Evolutionary conservation across 1,139 yeast species (phyloP), one percentile per base, ranked within the genome.

Genomic region (Diutina catenulata): DNA sequence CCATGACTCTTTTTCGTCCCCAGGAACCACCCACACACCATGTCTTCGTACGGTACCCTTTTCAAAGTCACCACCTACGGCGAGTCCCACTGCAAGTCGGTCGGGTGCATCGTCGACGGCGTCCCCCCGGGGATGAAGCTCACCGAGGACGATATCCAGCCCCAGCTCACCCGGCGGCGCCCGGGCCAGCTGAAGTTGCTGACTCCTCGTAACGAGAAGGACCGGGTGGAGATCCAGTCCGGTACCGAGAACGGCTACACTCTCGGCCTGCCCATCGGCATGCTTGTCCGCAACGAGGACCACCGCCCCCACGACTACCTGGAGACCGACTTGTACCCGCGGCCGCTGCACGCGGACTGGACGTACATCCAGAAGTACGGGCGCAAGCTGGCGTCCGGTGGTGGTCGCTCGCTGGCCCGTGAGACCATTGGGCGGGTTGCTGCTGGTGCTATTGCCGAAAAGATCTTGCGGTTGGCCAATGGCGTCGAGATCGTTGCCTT

Each of bases 361-460:
- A 91, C 98, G 19, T 91, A 91, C 61, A 70, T 84, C 52, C 70
- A 74, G 47, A 91, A 91, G 61, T 91, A 91, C 62, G 95, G 96
- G 28, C 70, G 76, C 51, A 88, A 91, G 63, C 93, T 96, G 9
- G 74, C 94, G 6, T 80, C 94, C 36, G 98, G 98, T 39, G 98
- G 98, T 51, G 98, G 98, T 45, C 76, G 98, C 56, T 82, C 96
- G 18, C 79, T 93, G 33, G 98, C 98, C 10, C 77, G 98, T 60
- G 98, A 91, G 61, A 91, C 98, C 38, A 91, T 93, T 50, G 98
- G 97, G 40, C 74, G 98, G 57, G 98, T 91, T 39, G 98, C 98
- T 38, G 98, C 97, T 11, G 97, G 97, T 48, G 97, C 96, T 42
- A 79, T 91, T 59, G 98, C 98, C 35, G 98, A 91, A 59, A 88